phyloP scores from a whole-genome alignment of 2,329 filamentous ascomycete genomes.

The Ceratocystis destructans region DNA sequence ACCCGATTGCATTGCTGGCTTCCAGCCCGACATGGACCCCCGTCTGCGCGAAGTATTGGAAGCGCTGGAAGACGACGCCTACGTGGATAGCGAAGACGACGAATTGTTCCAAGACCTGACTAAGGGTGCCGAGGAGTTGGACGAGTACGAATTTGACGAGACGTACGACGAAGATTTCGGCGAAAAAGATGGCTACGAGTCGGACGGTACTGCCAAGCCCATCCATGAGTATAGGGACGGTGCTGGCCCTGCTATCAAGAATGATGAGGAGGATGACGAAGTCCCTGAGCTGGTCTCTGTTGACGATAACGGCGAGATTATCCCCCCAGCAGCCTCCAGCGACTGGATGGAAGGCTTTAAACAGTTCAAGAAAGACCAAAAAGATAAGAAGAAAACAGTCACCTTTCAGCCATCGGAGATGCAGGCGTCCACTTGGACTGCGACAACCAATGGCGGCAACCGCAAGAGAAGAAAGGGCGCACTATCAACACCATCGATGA shows the following conservation, averaged over 20 bases:
- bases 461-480: constrained; percentile 94
- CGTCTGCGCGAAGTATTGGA: constrained; percentile 80
- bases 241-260: constrained; percentile 8
- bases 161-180: constrained; percentile 40
- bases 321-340: constrained; percentile 47
- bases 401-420: constrained; percentile 43
- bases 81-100: constrained; percentile 74
- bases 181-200: constrained; percentile 72
- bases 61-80: constrained; percentile 88
- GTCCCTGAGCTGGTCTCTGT: constrained; percentile 37
- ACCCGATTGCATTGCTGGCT: constrained; percentile 80
- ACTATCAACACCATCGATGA: constrained; percentile 70
- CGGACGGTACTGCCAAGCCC: constrained; percentile 80
- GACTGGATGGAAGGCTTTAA: constrained; percentile 89
- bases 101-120: constrained; percentile 68
- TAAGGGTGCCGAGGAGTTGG: constrained; percentile 55
- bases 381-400: constrained; percentile 28
- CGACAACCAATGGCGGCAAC: constrained; percentile 64
- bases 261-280: constrained; percentile 24
- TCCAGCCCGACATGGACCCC: constrained; percentile 97
- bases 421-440: constrained; percentile 58
- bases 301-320: constrained; percentile 29
- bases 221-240: constrained; percentile 39
- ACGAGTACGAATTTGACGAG: constrained; percentile 67
- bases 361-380: constrained; percentile 79